phyloP scores from a whole-genome alignment of 1,284 basidiomycete species.

The Apiotrichum sp. region DNA sequence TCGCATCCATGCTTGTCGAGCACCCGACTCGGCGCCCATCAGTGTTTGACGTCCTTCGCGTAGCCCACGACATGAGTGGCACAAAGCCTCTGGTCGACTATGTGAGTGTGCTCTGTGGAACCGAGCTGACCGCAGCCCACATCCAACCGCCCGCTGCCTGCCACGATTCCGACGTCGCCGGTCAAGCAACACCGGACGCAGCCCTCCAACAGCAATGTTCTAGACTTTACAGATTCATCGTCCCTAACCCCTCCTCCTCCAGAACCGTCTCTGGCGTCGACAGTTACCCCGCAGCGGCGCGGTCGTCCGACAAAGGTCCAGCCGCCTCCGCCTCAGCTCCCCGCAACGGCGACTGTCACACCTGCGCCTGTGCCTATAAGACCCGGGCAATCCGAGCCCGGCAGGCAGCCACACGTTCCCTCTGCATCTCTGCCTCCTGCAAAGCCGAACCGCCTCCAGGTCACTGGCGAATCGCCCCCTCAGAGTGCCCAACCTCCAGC shows the following conservation, averaged over 20 bases:
- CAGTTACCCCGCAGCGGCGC: constrained; percentile 42
- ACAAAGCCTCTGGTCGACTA: constrained; percentile 74
- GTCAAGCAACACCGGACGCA: background rate
- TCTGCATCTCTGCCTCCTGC: background rate
- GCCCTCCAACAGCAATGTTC: constrained; percentile 26
- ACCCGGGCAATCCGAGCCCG: background rate
- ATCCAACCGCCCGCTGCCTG: constrained; percentile 1
- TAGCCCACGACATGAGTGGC: constrained; percentile 73
- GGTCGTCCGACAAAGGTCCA: constrained; percentile 33
- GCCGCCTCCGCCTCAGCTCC: background rate
- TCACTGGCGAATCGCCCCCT: constrained; percentile 27
- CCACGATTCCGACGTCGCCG: background rate
- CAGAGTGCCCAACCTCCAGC: background rate
- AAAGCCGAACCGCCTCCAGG: constrained; percentile 16
- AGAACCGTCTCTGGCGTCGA: constrained; percentile 29
- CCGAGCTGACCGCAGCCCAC: background rate
- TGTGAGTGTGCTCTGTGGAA: constrained; percentile 1
- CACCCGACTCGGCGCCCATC: constrained; percentile 73
- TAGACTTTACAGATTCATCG: constrained; percentile 41
- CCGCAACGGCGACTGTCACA: background rate
- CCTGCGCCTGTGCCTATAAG: background rate
- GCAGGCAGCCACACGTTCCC: background rate
- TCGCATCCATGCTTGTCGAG: constrained; percentile 82
- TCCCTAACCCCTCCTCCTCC: constrained; percentile 17
- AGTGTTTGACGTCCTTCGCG: constrained; percentile 69